These are phyloP conservation scores for Spinacia oleracea DNA, from an alignment of 179 eudicot species.

Conservation along the genomic window DNA sequence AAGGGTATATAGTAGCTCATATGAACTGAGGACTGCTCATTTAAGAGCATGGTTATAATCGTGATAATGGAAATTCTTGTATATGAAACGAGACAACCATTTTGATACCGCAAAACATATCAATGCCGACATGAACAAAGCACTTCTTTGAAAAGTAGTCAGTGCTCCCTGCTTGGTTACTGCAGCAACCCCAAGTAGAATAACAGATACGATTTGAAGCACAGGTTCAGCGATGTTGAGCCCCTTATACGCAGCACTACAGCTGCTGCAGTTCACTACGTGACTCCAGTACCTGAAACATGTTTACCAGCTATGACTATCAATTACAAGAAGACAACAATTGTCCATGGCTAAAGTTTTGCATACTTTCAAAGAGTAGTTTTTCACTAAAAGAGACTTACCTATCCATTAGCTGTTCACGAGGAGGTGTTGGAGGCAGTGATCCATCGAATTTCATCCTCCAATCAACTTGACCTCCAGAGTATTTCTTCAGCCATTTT, in stretches of 20 bases:
- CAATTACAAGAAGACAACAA: too few relatives aligned
- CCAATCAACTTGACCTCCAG: constrained; percentile 71
- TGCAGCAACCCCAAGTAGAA: constrained; percentile 52
- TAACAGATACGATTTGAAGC: constrained; percentile 56
- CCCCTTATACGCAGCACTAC: constrained; percentile 64
- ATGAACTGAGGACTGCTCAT: constrained; percentile 23
- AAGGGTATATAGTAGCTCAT: background rate
- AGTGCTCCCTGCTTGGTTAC: constrained; percentile 49
- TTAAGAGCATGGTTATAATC: constrained; percentile 67
- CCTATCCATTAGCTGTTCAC: constrained; percentile 87
- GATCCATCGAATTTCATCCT: constrained; percentile 49
- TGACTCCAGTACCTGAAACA: constrained; percentile 78
- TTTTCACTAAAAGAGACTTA: constrained; percentile 10
- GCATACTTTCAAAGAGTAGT: background rate
- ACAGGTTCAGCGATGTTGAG: constrained; percentile 50
- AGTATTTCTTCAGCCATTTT: constrained; percentile 81
- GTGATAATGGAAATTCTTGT: constrained; percentile 75
- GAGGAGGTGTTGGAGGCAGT: constrained; percentile 76
- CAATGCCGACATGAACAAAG: constrained; percentile 47
- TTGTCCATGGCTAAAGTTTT: too few relatives aligned
- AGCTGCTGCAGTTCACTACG: constrained; percentile 71
- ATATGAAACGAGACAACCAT: constrained; percentile 70
- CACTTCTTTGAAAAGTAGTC: constrained; percentile 35
- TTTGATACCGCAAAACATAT: constrained; percentile 66
- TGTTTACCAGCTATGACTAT: background rate